phyloP scores from a whole-genome alignment of 78 protist species.

The Dictyostelium brefeldianum region DNA sequence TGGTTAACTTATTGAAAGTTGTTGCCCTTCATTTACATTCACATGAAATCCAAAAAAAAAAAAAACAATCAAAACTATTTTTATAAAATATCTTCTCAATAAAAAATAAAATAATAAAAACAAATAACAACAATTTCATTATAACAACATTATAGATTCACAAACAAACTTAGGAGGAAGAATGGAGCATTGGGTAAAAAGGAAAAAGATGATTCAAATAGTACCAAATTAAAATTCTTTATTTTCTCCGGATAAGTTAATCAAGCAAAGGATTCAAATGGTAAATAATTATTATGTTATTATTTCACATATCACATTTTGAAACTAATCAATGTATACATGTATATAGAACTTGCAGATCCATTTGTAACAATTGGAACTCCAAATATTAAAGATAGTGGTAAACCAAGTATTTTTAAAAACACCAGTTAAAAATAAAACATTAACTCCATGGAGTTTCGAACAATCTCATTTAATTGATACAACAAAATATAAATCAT shows the following conservation, averaged over 20 bases:
- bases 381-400: neutral
- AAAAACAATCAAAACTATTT: no score
- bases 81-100: no score
- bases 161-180: neutral
- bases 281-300: no score
- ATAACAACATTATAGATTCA: no score
- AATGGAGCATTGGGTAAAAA: neutral
- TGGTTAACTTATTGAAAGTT: no score
- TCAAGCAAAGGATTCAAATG: neutral
- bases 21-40: no score
- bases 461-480: neutral
- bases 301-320: no score
- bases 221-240: neutral
- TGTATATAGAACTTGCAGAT: neutral
- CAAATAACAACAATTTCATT: no score
- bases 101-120: no score
- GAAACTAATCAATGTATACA: no score
- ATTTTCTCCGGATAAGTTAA: neutral
- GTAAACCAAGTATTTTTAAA: neutral
- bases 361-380: conserved; percentile 2
- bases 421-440: neutral
- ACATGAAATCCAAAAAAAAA: no score
- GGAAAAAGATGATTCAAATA: neutral
- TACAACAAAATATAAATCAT: neutral
- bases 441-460: neutral